These are phyloP conservation scores for Margaritispora aquatica DNA, from an alignment of 495 filamentous ascomycete genomes.

Conservation along the genomic window DNA sequence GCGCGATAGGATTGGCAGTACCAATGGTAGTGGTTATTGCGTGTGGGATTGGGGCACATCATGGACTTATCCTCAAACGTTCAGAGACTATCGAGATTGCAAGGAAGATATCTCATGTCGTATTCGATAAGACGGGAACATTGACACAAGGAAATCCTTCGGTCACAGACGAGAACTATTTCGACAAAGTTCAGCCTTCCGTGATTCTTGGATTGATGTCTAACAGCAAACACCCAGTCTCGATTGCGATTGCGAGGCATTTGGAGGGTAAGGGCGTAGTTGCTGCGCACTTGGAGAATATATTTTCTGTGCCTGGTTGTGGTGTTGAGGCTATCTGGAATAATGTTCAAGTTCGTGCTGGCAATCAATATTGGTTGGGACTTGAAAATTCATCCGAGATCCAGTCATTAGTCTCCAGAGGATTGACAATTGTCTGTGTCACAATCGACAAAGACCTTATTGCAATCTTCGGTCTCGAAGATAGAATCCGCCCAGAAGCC, in stretches of 20 bases:
- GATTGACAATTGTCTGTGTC: constrained; percentile 59
- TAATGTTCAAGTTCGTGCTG: not conserved
- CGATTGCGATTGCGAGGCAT: not conserved
- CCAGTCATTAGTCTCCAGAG: constrained; percentile 23
- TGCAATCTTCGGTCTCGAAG: constrained; percentile 55
- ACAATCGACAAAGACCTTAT: constrained; percentile 41
- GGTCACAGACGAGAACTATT: constrained; percentile 35
- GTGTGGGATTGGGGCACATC: constrained; percentile 59
- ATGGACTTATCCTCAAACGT: constrained; percentile 65
- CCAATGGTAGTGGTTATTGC: constrained; percentile 76
- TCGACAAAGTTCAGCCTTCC: not conserved
- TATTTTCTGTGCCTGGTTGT: not conserved
- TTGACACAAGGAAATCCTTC: constrained; percentile 56
- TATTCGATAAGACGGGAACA: constrained; percentile 84
- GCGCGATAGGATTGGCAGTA: constrained; percentile 73
- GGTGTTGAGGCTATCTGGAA: not conserved
- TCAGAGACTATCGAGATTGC: constrained; percentile 59
- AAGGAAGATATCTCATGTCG: constrained; percentile 55
- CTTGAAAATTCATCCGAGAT: constrained; percentile 32
- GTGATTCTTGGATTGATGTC: constrained; percentile 35
- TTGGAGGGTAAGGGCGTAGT: not conserved
- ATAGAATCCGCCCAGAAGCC: constrained; percentile 54
- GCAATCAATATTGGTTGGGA: constrained; percentile 47
- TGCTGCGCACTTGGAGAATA: not conserved
- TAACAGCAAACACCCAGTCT: constrained; percentile 2